Conservation (phyloP, 2,329 filamentous ascomycete species). For the Ceratocystis destructans region DNA sequence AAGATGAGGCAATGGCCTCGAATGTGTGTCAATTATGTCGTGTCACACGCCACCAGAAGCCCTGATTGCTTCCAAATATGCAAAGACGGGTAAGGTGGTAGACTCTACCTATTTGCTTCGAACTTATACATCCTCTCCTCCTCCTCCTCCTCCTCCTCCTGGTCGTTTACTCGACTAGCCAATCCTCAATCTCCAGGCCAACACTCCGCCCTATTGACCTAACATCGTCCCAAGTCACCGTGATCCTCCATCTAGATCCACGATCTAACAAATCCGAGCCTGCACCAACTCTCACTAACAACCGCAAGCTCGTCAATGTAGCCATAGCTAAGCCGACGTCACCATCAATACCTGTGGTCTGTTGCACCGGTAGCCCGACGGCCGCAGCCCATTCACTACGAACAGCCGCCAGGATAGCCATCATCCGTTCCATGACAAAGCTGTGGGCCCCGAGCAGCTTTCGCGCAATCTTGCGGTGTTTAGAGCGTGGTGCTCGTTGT, state of each 20-base stretch:
- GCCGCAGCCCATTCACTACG: conserved; percentile 38
- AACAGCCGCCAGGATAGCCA: conserved; percentile 62
- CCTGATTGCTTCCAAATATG: conserved; percentile 13
- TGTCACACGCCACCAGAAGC: conserved; percentile 1
- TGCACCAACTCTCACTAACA: conserved; percentile 53
- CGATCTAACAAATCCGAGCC: conserved; percentile 52
- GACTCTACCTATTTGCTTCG: neutral
- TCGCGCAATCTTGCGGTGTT: conserved; percentile 59
- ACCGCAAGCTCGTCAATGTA: conserved; percentile 55
- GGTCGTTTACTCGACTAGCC: conserved; percentile 49
- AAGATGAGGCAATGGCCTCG: neutral
- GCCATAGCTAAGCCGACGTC: conserved; percentile 53
- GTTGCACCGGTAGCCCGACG: conserved; percentile 24
- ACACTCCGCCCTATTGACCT: conserved; percentile 56
- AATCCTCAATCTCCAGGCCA: conserved; percentile 67
- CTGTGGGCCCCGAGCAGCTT: conserved; percentile 64
- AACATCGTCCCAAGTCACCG: conserved; percentile 65
- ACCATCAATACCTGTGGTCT: conserved; percentile 33
- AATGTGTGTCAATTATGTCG: neutral
- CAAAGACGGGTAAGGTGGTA: neutral
- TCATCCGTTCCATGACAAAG: conserved; percentile 63
- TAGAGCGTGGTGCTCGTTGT: conserved; percentile 28
- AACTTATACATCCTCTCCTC: neutral
- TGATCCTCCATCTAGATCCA: conserved; percentile 62
- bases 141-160: neutral